Conservation (phyloP, 345 rosid species). For the Eucalyptus marginata region DNA sequence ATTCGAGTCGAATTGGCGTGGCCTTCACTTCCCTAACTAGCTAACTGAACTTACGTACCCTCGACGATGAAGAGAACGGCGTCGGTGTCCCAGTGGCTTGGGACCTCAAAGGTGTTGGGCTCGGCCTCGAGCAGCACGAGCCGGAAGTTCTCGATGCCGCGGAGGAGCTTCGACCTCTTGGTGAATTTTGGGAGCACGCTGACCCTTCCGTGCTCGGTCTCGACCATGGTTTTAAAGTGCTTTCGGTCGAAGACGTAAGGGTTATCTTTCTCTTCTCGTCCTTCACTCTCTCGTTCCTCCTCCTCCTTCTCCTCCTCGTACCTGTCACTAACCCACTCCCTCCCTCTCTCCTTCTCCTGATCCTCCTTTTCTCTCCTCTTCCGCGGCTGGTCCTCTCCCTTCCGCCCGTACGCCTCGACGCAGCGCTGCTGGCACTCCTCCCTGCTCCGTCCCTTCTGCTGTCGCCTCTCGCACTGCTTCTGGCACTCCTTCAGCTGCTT, state of each 20-base stretch:
- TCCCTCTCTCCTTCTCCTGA: background rate
- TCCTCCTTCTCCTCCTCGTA: background rate
- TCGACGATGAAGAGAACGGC: constrained; percentile 11
- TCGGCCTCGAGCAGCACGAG: constrained; percentile 9
- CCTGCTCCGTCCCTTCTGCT: constrained; percentile 6
- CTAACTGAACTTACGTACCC: constrained; percentile 1
- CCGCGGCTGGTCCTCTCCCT: background rate
- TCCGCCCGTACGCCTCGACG: background rate
- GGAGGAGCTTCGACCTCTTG: constrained; percentile 25
- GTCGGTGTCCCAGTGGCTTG: constrained; percentile 32
- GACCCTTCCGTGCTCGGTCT: constrained; percentile 19
- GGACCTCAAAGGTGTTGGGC: constrained; percentile 19
- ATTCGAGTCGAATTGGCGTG: no score
- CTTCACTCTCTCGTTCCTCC: background rate
- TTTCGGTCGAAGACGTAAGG: constrained; percentile 25
- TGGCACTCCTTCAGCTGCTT: constrained; percentile 14
- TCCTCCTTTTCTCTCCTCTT: background rate
- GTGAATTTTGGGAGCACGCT: constrained; percentile 16
- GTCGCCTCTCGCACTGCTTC: constrained; percentile 13
- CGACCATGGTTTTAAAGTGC: background rate
- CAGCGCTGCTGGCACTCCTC: constrained; percentile 1
- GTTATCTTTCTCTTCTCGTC: background rate
- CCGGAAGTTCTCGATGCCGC: constrained; percentile 23
- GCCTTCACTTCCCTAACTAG: background rate
- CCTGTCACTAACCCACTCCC: background rate